Conservation (phyloP, 441 rosid species). For the Populus trichocarpa region DNA sequence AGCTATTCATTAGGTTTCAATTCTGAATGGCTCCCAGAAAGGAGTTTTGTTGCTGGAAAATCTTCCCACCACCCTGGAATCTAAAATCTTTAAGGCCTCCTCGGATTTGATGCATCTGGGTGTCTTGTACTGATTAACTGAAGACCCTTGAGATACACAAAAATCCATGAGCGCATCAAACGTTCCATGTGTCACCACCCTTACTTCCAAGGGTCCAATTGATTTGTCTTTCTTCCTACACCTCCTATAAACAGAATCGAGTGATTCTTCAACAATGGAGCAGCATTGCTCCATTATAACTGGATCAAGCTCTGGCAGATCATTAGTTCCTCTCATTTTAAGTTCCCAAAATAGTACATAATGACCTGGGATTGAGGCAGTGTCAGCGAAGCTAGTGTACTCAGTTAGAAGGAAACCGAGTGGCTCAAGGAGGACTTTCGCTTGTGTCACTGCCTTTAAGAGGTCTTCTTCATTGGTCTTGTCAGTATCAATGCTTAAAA, state of each 20-base stretch:
- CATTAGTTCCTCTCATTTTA: slow-evolving; percentile 37
- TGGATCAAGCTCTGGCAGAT: slow-evolving; percentile 30
- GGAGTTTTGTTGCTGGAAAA: slow-evolving; percentile 66
- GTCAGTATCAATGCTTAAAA: slow-evolving; percentile 77
- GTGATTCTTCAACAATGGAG: slow-evolving; percentile 61
- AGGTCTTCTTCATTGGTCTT: slow-evolving; percentile 90
- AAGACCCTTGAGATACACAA: slow-evolving; percentile 75
- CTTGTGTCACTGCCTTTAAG: slow-evolving; percentile 67
- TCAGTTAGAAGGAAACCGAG: slow-evolving; percentile 61
- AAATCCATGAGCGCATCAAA: slow-evolving; percentile 84
- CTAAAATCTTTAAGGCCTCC: slow-evolving; percentile 54
- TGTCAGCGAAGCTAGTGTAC: slow-evolving; percentile 78
- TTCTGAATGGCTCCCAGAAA: slow-evolving; percentile 62
- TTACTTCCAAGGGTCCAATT: slow-evolving; percentile 77
- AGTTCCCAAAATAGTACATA: slow-evolving; percentile 90
- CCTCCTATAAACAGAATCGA: slow-evolving; percentile 78
- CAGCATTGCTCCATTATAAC: slow-evolving; percentile 72
- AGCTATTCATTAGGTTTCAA: slow-evolving; percentile 16
- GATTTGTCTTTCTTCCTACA: slow-evolving; percentile 74
- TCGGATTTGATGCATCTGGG: slow-evolving; percentile 77
- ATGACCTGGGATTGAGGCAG: slow-evolving; percentile 77
- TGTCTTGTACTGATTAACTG: slow-evolving; percentile 87
- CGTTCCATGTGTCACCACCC: slow-evolving; percentile 65
- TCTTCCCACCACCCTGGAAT: slow-evolving; percentile 58
- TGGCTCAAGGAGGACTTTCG: slow-evolving; percentile 52